Evolutionary conservation across 352 stramenopile genomes (phyloP).

Genomic region (Phytophthora agathidicida): DNA sequence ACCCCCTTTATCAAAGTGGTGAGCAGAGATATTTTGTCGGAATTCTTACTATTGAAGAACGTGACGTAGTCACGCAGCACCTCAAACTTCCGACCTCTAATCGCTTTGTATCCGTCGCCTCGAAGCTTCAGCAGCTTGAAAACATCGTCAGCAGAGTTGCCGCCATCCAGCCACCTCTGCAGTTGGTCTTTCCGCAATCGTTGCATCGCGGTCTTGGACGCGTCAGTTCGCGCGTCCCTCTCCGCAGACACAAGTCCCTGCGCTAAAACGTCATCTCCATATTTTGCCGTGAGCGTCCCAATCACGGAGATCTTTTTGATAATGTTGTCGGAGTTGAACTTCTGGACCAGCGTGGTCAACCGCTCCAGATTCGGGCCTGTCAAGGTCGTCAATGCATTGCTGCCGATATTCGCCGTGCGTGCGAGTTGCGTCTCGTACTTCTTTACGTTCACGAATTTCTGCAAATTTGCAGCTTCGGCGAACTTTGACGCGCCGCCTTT

Average conservation of each 20-base stretch:
- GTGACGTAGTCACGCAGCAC: background rate
- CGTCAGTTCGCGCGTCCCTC: too few species aligned
- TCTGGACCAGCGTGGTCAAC: too few species aligned
- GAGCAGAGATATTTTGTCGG: background rate
- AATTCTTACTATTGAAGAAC: background rate
- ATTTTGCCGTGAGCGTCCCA: too few species aligned
- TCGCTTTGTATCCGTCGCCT: background rate
- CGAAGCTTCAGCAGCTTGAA: background rate
- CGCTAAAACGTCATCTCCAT: too few species aligned
- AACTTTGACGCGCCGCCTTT: too few species aligned
- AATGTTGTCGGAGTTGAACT: too few species aligned
- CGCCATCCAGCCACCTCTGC: background rate
- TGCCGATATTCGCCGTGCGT: background rate
- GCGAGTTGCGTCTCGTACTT: background rate
- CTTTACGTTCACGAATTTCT: background rate
- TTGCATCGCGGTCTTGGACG: too few species aligned
- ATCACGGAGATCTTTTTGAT: too few species aligned
- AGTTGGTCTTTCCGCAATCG: background rate
- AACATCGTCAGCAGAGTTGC: background rate
- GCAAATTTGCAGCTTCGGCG: too few species aligned
- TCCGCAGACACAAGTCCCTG: too few species aligned
- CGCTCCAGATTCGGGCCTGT: too few species aligned
- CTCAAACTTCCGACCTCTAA: background rate
- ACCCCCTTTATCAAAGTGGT: background rate
- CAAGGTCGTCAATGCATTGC: background rate